Percentiles rank a stretch among this genome's conserved stretches.
Conservation (phyloP, 306 rosid species). For the Sesbania bispinosa region DNA sequence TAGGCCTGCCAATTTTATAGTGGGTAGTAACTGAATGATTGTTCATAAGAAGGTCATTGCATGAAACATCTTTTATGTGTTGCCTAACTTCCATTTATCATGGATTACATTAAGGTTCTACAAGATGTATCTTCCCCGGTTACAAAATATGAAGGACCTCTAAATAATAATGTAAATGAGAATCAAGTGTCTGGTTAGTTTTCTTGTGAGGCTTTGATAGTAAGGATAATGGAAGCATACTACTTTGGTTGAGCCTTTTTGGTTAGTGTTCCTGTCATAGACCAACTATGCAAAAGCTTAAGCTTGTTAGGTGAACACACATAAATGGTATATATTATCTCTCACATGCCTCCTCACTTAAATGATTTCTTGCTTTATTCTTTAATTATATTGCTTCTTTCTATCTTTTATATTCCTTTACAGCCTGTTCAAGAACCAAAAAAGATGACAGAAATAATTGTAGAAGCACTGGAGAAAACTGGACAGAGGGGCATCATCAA, state of each 20-base stretch:
- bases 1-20: neutral
- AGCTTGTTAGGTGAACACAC: too few species aligned
- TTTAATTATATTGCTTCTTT: constrained; percentile 3
- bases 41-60: neutral
- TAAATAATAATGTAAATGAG: neutral
- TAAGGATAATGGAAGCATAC: too few species aligned
- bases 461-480: constrained; percentile 78
- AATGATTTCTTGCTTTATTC: constrained; percentile 5
- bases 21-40: neutral
- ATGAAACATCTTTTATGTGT: neutral
- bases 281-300: too few species aligned
- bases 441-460: constrained; percentile 91
- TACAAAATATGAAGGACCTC: neutral
- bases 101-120: neutral
- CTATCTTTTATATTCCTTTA: constrained; percentile 1
- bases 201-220: neutral
- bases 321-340: too few species aligned
- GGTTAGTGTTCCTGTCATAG: too few species aligned
- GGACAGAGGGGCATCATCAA: constrained; percentile 97
- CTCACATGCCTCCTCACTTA: too few species aligned
- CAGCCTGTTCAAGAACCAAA: constrained; percentile 97
- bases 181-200: neutral
- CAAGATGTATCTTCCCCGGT: neutral
- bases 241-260: too few species aligned
- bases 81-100: neutral